Percentiles rank a stretch among this genome's conserved stretches.
Evolutionary conservation across 1,139 yeast species (phyloP).

Genomic region (Arxiozyma heterogenica): DNA sequence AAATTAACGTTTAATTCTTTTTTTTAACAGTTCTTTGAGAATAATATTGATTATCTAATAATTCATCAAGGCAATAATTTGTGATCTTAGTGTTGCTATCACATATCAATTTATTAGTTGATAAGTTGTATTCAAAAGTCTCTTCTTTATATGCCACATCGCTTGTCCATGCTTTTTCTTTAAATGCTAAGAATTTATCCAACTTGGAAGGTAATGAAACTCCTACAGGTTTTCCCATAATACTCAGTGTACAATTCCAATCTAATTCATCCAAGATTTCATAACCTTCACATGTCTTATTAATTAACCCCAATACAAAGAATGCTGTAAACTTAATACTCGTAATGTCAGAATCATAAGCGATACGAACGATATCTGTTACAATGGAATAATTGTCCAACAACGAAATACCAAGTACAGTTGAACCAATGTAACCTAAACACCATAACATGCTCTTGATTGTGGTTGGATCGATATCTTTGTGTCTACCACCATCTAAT

Average conservation of each 20-base stretch:
- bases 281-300: conserved; percentile 67
- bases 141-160: conserved; percentile 14
- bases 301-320: conserved; percentile 65
- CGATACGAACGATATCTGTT: conserved; percentile 45
- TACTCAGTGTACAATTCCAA: conserved; percentile 59
- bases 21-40: conserved; percentile 17
- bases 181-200: conserved; percentile 22
- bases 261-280: conserved; percentile 77
- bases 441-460: conserved; percentile 82
- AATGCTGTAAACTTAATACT: conserved; percentile 69
- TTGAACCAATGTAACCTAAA: conserved; percentile 71
- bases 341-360: conserved; percentile 48
- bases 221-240: conserved; percentile 46
- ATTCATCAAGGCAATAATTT: conserved; percentile 13
- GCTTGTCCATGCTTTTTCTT: conserved; percentile 18
- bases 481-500: not conserved
- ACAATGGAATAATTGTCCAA: conserved; percentile 54
- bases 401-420: conserved; percentile 56
- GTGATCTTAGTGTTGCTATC: conserved; percentile 11
- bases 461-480: conserved; percentile 31
- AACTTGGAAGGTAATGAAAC: conserved; percentile 44
- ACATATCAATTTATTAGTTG: conserved; percentile 13
- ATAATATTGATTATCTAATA: conserved; percentile 17
- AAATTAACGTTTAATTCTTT: conserved; percentile 8
- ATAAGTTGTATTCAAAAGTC: conserved; percentile 14